Conservation (phyloP, 2,329 filamentous ascomycete species). For the Penicillium sp. region DNA sequence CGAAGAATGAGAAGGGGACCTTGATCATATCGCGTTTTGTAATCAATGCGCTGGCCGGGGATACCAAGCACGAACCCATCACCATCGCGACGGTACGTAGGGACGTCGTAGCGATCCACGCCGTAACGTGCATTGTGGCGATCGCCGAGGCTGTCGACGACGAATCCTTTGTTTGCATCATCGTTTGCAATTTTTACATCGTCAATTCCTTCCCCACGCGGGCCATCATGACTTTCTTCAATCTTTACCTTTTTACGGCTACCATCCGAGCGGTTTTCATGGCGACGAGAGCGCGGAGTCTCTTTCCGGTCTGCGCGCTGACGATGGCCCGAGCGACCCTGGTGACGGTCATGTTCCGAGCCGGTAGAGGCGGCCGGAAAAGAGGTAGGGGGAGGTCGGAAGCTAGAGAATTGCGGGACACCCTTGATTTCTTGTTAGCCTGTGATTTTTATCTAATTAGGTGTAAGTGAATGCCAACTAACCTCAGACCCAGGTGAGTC, state of each 20-base stretch:
- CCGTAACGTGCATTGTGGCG: constrained; percentile 72
- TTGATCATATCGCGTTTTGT: constrained; percentile 49
- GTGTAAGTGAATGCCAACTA: constrained; percentile 11
- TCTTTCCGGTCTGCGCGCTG: not conserved
- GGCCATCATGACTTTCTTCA: not conserved
- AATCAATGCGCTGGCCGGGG: constrained; percentile 62
- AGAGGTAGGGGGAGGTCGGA: constrained; percentile 54
- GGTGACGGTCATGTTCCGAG: constrained; percentile 18
- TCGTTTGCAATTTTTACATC: not conserved
- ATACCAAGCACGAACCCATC: constrained; percentile 70
- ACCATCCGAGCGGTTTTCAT: not conserved
- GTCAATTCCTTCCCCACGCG: not conserved
- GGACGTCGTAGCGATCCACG: constrained; percentile 67
- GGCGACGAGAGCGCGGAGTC: not conserved
- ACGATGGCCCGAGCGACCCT: constrained; percentile 18
- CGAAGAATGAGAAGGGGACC: constrained; percentile 38
- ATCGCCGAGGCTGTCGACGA: constrained; percentile 74
- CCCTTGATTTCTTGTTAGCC: constrained; percentile 25
- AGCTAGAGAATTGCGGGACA: constrained; percentile 73
- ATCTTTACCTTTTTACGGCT: too few relatives aligned
- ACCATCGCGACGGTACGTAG: constrained; percentile 67
- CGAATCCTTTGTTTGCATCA: constrained; percentile 41
- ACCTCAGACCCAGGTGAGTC: constrained; percentile 37
- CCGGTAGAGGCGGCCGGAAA: constrained; percentile 20
- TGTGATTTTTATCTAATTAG: not conserved